phyloP scores from a whole-genome alignment of 2,329 filamentous ascomycete species.

The Fusarium chlamydosporum region DNA sequence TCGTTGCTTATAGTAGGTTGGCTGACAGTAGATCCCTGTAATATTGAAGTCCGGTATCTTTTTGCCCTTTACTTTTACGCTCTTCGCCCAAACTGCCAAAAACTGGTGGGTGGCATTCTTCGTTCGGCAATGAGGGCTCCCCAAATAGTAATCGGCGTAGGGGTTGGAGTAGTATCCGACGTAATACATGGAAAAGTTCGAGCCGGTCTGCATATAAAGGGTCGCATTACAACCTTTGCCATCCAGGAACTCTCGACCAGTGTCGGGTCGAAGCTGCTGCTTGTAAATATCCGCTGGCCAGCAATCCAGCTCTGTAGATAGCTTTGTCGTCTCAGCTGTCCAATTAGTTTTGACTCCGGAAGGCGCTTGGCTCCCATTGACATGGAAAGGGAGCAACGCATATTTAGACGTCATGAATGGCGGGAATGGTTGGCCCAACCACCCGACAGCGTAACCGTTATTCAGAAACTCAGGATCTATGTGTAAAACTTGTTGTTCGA shows the following conservation, averaged over 20 bases:
- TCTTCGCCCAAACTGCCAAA: slow-evolving; percentile 50
- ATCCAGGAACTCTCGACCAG: too few relatives aligned
- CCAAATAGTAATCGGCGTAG: slow-evolving; percentile 53
- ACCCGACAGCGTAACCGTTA: slow-evolving; percentile 61
- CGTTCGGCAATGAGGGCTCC: slow-evolving; percentile 51
- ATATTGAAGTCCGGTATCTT: too few relatives aligned
- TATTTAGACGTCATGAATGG: slow-evolving; percentile 61
- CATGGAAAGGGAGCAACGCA: slow-evolving; percentile 60
- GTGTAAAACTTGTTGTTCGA: slow-evolving; percentile 38
- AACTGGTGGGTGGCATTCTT: slow-evolving; percentile 57
- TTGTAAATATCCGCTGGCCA: too few relatives aligned
- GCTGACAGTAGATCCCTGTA: too few relatives aligned
- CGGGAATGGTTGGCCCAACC: slow-evolving; percentile 62
- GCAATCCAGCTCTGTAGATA: slow-evolving; percentile 58
- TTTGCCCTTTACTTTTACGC: too few relatives aligned
- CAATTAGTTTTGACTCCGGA: too few relatives aligned
- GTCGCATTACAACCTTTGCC: slow-evolving; percentile 56
- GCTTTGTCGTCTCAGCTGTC: slow-evolving; percentile 47
- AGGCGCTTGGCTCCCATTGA: too few relatives aligned
- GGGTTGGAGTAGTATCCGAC: slow-evolving; percentile 59
- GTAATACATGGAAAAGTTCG: too few relatives aligned
- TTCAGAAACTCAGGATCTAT: slow-evolving; percentile 59
- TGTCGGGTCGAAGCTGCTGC: too few relatives aligned
- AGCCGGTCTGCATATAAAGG: too few relatives aligned
- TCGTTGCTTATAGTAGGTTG: slow-evolving; percentile 63